A percentile compares a stretch with the other conserved stretches of the same genome.
These are phyloP conservation scores for Hippophae tibetana DNA, from an alignment of 306 rosid species.

Conservation along the genomic window DNA sequence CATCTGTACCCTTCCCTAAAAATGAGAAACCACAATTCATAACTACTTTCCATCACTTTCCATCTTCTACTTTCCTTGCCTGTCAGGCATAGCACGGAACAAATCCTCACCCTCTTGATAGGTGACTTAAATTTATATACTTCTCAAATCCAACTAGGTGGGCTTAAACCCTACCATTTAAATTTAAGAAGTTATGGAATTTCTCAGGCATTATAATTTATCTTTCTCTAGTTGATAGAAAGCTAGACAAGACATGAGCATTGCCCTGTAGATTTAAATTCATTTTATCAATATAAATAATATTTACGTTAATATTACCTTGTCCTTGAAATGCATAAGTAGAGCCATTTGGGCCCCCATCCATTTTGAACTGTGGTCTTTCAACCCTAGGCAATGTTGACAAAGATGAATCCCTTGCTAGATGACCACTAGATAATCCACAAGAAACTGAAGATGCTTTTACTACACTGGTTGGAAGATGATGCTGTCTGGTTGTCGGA, in stretches of 20 bases:
- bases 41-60: too few species aligned
- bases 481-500: constrained; percentile 49
- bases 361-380: constrained; percentile 45
- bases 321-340: constrained; percentile 54
- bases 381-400: constrained; percentile 49
- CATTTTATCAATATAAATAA: too few species aligned
- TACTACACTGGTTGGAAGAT: constrained; percentile 39
- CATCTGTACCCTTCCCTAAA: background rate
- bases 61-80: background rate
- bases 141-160: background rate
- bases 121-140: background rate
- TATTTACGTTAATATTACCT: constrained; percentile 36
- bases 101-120: background rate
- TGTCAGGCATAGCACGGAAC: background rate
- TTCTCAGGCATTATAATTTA: too few species aligned
- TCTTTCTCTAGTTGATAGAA: too few species aligned
- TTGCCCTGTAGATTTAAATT: too few species aligned
- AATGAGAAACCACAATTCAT: too few species aligned
- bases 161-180: too few species aligned
- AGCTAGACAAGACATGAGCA: too few species aligned
- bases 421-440: constrained; percentile 46
- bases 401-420: constrained; percentile 64
- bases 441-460: constrained; percentile 47
- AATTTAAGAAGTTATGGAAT: too few species aligned
- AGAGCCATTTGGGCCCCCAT: constrained; percentile 61